Percentiles rank a stretch among this genome's conserved stretches.
Conservation (phyloP, 1,284 basidiomycete species). For the Trametes sp. region DNA sequence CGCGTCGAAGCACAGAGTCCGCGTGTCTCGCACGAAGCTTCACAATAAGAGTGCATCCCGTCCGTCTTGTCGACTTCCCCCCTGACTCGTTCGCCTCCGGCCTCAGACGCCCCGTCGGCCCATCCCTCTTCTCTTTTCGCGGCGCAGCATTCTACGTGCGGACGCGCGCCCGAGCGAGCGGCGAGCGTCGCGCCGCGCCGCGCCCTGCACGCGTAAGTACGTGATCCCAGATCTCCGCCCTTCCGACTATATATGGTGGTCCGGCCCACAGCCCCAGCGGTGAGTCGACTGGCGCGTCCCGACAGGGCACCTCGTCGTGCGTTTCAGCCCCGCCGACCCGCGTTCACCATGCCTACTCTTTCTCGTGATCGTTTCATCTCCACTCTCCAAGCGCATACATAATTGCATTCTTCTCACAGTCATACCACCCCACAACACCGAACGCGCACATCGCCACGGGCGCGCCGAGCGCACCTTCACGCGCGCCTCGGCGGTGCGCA, state of each 20-base stretch:
- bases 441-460: constrained; percentile 11
- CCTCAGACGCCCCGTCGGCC: constrained; percentile 7
- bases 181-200: not conserved
- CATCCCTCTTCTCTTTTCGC: not conserved
- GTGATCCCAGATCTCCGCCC: not conserved
- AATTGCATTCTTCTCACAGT: constrained; percentile 18
- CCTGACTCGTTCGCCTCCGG: constrained; percentile 24
- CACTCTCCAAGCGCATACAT: constrained; percentile 19
- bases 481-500: not conserved
- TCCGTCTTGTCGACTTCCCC: constrained; percentile 9
- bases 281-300: constrained; percentile 7
- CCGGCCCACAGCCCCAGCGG: not conserved
- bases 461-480: not conserved
- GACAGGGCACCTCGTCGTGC: not conserved
- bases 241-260: not conserved
- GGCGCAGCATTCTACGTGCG: not conserved
- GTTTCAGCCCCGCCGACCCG: constrained; percentile 2
- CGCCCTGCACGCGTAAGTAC: not conserved
- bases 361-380: constrained; percentile 21
- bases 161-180: not conserved
- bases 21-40: constrained; percentile 16
- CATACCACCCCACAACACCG: not conserved
- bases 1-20: not conserved
- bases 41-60: constrained; percentile 23
- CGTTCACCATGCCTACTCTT: constrained; percentile 5